Conservation (phyloP, 2,329 filamentous ascomycete genomes). For the Cladosporium sp. region DNA sequence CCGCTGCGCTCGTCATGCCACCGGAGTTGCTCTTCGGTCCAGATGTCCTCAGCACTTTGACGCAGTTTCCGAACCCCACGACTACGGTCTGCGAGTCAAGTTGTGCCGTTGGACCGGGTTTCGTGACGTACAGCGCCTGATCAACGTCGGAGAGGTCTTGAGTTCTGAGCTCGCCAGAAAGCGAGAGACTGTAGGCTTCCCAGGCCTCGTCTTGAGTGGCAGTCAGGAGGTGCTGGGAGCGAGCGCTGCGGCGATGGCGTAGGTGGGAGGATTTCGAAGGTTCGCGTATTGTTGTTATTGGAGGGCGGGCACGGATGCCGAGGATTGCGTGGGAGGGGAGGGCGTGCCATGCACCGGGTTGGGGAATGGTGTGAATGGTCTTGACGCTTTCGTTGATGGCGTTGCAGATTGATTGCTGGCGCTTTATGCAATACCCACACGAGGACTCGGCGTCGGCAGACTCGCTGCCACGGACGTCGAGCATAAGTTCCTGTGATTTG, state of each 20-base stretch:
- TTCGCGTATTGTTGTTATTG: constrained; percentile 1
- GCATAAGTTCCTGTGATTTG: background rate
- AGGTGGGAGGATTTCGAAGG: constrained; percentile 17
- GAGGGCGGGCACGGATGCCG: constrained; percentile 23
- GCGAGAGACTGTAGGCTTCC: constrained; percentile 52
- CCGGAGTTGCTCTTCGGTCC: background rate
- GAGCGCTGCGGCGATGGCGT: constrained; percentile 21
- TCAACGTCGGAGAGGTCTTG: constrained; percentile 32
- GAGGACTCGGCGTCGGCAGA: too few relatives aligned
- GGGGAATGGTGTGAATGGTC: background rate
- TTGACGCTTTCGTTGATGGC: background rate
- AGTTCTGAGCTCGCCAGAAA: constrained; percentile 36
- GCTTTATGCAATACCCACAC: background rate
- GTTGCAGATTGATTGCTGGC: background rate
- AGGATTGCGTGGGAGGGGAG: constrained; percentile 22
- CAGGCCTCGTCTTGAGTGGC: constrained; percentile 35
- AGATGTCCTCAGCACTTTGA: constrained; percentile 59
- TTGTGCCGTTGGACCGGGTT: constrained; percentile 60
- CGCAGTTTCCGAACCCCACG: constrained; percentile 66
- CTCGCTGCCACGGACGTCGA: background rate
- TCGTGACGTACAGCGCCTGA: constrained; percentile 60
- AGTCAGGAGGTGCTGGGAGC: constrained; percentile 8
- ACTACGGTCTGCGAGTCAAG: constrained; percentile 64
- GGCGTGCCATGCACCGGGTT: constrained; percentile 21
- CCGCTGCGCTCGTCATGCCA: background rate